Percentiles rank a stretch among this genome's conserved stretches.
phyloP scores from a whole-genome alignment of 768 basidiomycete genomes.

The Boletus fagicola region DNA sequence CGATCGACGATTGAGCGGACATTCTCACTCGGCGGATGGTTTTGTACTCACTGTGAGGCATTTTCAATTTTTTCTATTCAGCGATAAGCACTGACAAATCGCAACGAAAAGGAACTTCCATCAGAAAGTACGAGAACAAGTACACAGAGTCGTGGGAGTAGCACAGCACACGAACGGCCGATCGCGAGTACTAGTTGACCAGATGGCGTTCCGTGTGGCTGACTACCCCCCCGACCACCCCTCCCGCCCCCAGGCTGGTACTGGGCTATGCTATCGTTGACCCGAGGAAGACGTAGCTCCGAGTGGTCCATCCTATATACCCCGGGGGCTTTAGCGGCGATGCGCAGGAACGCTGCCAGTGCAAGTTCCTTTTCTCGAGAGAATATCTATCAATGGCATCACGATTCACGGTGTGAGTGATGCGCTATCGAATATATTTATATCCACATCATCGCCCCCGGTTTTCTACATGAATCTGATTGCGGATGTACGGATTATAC shows the following conservation, averaged over 20 bases:
- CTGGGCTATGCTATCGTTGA: slow-evolving; percentile 20
- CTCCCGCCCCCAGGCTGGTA: neutral
- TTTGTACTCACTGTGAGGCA: slow-evolving; percentile 16
- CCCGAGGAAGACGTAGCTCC: neutral
- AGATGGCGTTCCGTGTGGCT: neutral
- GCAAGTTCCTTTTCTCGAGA: neutral
- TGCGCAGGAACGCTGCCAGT: neutral
- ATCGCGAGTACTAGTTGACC: neutral
- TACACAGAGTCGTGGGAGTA: slow-evolving; percentile 11
- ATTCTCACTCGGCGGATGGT: slow-evolving; percentile 2
- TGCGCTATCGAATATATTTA: neutral
- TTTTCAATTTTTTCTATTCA: neutral
- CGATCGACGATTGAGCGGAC: neutral
- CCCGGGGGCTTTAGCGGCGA: too few species aligned
- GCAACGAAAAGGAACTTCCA: slow-evolving; percentile 1
- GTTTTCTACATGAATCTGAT: neutral
- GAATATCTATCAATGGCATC: neutral
- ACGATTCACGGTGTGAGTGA: neutral
- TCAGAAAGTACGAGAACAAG: slow-evolving; percentile 13
- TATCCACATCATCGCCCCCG: neutral
- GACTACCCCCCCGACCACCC: neutral
- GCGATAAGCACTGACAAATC: slow-evolving; percentile 1
- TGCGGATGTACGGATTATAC: neutral
- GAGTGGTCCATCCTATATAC: too few species aligned
- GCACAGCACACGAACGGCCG: neutral